These are phyloP conservation scores for Trametes elegans DNA, from an alignment of 768 basidiomycete genomes.

Conservation along the genomic window DNA sequence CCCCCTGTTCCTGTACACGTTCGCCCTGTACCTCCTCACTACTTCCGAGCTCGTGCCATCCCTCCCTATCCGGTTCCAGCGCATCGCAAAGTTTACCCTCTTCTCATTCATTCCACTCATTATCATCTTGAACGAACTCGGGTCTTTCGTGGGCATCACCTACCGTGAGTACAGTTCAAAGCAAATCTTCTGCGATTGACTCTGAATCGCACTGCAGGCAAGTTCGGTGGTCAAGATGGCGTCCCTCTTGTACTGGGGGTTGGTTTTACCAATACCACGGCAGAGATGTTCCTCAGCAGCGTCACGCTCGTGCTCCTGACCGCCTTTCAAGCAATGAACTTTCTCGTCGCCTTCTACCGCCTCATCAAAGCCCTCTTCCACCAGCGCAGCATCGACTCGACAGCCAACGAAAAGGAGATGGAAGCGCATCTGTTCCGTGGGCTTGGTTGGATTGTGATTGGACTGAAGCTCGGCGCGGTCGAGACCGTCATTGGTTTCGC, in stretches of 20 bases:
- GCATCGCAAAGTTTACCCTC: slow-evolving; percentile 43
- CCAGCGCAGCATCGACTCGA: slow-evolving; percentile 50
- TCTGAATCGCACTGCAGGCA: background rate
- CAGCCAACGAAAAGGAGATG: slow-evolving; percentile 33
- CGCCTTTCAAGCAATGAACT: slow-evolving; percentile 55
- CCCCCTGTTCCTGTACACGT: slow-evolving; percentile 61
- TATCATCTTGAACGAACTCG: slow-evolving; percentile 53
- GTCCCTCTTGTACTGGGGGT: slow-evolving; percentile 28
- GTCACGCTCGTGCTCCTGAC: slow-evolving; percentile 59
- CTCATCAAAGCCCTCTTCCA: slow-evolving; percentile 48
- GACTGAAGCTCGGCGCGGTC: slow-evolving; percentile 58
- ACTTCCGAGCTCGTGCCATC: slow-evolving; percentile 47
- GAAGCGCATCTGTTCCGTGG: slow-evolving; percentile 48
- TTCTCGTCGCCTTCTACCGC: slow-evolving; percentile 58
- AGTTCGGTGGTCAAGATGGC: slow-evolving; percentile 5
- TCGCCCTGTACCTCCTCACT: slow-evolving; percentile 61
- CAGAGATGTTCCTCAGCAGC: slow-evolving; percentile 56
- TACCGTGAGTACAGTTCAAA: slow-evolving; percentile 44
- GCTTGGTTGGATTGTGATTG: slow-evolving; percentile 62
- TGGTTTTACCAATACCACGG: slow-evolving; percentile 40
- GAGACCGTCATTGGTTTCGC: slow-evolving; percentile 68
- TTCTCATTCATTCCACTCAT: slow-evolving; percentile 55
- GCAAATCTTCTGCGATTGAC: background rate
- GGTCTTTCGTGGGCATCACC: slow-evolving; percentile 60
- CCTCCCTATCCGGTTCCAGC: slow-evolving; percentile 50